Evolutionary conservation across 208 protist species (phyloP).

Genomic region (Trypanosoma cruzi): DNA sequence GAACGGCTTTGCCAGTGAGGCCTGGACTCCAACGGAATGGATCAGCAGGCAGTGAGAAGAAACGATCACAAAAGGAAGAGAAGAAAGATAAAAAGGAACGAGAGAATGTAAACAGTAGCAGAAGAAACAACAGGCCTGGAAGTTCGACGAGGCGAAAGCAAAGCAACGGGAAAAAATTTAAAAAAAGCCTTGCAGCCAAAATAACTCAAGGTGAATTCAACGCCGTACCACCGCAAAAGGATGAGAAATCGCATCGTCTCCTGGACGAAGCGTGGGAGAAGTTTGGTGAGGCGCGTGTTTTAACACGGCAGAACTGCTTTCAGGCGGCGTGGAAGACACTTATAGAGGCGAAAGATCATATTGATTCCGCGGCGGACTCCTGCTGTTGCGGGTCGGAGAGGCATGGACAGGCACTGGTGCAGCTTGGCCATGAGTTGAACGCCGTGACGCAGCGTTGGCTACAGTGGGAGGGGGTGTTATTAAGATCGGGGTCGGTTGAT

Average conservation of each 20-base stretch:
- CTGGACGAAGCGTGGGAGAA: slow-evolving; percentile 25
- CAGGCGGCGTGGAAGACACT: slow-evolving; percentile 10
- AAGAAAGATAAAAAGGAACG: background rate
- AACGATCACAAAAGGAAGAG: background rate
- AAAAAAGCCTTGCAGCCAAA: too few species aligned
- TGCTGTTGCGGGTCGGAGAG: background rate
- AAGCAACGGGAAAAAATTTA: too few species aligned
- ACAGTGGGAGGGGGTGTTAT: background rate
- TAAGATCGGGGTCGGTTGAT: background rate
- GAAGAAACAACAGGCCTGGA: background rate
- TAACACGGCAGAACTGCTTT: slow-evolving; percentile 17
- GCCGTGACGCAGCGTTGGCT: slow-evolving; percentile 9
- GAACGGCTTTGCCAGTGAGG: background rate
- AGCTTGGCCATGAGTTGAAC: slow-evolving; percentile 27
- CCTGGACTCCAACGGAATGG: background rate
- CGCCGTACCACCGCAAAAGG: background rate
- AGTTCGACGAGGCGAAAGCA: background rate
- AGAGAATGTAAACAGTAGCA: background rate
- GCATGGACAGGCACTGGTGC: slow-evolving; percentile 13
- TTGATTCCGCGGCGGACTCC: slow-evolving; percentile 7
- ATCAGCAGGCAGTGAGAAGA: background rate
- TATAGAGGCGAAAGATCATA: slow-evolving; percentile 18
- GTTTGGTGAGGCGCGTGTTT: slow-evolving; percentile 24
- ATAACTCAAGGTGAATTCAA: background rate
- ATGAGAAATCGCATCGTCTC: background rate